These are phyloP conservation scores for Trichoderma atrobrunneum DNA, from an alignment of 2,329 filamentous ascomycete species.

Conservation along the genomic window DNA sequence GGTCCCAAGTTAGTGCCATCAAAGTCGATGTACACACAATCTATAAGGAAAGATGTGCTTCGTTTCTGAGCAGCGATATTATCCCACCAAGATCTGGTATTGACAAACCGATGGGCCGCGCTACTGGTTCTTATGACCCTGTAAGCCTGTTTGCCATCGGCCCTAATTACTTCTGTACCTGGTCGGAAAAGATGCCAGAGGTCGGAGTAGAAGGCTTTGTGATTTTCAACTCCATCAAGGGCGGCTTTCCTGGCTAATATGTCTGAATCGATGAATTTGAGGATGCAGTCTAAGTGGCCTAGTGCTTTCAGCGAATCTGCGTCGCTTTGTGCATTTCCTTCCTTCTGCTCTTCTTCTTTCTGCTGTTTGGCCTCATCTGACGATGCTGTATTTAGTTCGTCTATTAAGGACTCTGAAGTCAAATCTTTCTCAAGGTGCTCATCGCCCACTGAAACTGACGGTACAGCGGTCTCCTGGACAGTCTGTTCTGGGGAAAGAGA, in stretches of 20 bases:
- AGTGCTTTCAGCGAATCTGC: background rate
- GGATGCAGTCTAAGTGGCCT: background rate
- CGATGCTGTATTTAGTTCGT: background rate
- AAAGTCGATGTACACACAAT: constrained; percentile 31
- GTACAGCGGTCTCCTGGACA: background rate
- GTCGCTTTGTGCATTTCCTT: background rate
- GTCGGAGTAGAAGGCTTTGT: constrained; percentile 24
- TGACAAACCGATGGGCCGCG: constrained; percentile 7
- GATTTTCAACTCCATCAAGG: background rate
- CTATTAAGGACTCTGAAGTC: background rate
- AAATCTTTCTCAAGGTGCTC: background rate
- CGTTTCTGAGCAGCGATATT: background rate
- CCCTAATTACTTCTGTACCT: constrained; percentile 24
- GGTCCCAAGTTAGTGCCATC: constrained; percentile 32
- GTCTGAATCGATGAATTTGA: constrained; percentile 9
- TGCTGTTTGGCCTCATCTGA: background rate
- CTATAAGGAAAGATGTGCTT: constrained; percentile 6
- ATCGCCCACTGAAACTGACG: background rate
- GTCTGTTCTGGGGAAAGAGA: background rate
- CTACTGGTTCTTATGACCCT: constrained; percentile 21
- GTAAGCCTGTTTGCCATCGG: constrained; percentile 25
- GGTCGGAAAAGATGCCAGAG: constrained; percentile 31
- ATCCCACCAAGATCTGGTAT: background rate
- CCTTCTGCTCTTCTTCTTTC: background rate
- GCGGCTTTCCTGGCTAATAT: background rate